phyloP scores from a whole-genome alignment of 805 yeast genomes.

The Wickerhamiella alocasiicola region DNA sequence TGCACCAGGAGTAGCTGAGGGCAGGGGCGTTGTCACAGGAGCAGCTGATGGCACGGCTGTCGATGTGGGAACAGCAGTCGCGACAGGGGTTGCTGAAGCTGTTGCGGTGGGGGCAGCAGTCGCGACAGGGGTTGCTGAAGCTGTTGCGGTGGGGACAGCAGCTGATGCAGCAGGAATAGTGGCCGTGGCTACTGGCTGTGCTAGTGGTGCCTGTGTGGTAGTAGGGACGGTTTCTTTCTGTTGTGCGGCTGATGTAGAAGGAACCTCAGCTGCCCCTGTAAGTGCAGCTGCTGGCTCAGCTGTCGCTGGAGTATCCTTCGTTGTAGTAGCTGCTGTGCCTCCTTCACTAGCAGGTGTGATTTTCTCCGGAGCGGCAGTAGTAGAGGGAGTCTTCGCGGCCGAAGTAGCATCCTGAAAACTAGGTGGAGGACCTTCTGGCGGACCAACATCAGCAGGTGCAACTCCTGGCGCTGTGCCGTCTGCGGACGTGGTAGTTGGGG shows the following conservation, averaged over 20 bases:
- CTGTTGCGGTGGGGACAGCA: not conserved
- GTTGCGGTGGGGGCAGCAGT: not conserved
- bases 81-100: not conserved
- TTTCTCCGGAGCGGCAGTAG: no score
- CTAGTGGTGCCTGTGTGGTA: not conserved
- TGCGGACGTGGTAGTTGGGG: no score
- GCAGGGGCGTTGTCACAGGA: no score
- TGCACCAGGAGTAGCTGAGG: not conserved
- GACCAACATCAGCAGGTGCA: no score
- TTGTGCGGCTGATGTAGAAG: not conserved
- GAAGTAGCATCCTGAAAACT: no score
- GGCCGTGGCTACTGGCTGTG: not conserved
- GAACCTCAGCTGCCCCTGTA: no score
- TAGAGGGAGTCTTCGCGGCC: no score
- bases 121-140: no score
- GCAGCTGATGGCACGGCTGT: not conserved
- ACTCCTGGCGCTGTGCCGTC: no score
- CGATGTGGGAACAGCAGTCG: not conserved
- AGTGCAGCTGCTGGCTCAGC: not conserved
- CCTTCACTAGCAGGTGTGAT: no score
- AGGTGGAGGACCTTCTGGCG: no score
- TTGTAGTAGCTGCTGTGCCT: not conserved
- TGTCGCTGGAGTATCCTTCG: not conserved
- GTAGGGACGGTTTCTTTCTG: not conserved
- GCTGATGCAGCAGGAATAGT: not conserved